Base-by-base conservation (phyloP, 495 filamentous ascomycete species). In the Penicillium daleae region DNA sequence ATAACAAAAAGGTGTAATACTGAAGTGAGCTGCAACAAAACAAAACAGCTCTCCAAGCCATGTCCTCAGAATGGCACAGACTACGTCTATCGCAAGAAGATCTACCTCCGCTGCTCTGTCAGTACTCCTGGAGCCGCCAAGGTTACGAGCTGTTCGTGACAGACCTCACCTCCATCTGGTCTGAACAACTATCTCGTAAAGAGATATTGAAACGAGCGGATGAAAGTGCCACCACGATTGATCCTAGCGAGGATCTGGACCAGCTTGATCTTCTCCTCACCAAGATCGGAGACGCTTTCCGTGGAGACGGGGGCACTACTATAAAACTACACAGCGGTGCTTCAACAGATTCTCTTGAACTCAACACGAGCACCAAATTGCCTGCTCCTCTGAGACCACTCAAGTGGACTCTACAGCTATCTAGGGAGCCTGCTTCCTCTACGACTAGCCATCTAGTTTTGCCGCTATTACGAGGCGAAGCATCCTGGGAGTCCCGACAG, bases 131-230 rank as follows among this genome's bases (percentile, higher is more conserved):
- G 61, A 80, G 76, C 19, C 39, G 68, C 22, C 68, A 77, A 31
- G 85, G 85, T 42, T 99, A 97, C 77, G 83, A 79, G 10, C 66
- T 97, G 39, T 84, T 87, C 60, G 71, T 97, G 31, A 95, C 94
- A 4, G 95, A 99, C 74, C 84, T 98, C 19, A 89, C 87, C 69
- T 82, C 86, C 60, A 74, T 97, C n/a, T 99, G 95, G 95, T 81
- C 80, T 4, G 93, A 97, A 77, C 77, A 69, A 19, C 76, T 97
- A 33, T 79, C 86, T 39, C 81, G 84, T 31, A 74, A 75, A 51
- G 80, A 82, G 2, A 92, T 98, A 57, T 71, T 90, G 26, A 73
- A 80, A 39, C 83, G 89, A 57, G 91, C 90, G 24, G 75, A 87
- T 21, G 78, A 87, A 9, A 79, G 86, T 63, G 82, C 86, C 39